Base-by-base conservation (phyloP, 2,329 filamentous ascomycete species). In the Aspergillus tamarii region DNA sequence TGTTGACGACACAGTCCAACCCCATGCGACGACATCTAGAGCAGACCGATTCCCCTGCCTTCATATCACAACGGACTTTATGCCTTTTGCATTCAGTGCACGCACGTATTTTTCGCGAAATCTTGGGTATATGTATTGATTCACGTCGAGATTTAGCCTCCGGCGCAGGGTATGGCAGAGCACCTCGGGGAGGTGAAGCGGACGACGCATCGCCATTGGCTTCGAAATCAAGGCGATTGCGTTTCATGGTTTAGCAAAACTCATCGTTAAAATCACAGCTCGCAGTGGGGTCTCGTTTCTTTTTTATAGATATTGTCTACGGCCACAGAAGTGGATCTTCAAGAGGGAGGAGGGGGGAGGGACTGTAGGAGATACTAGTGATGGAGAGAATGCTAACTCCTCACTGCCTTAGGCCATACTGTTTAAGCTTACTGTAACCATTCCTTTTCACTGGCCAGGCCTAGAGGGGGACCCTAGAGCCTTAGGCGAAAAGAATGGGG, bases 61-160 rank as follows among this genome's bases (percentile, higher is more conserved):
- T 77, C 82, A 85, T 84, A 60, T 85, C 81, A 72, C 84, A 85
- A 71, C 84, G 84, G 65, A 85, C 84, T 72, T 85, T 85, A 66
- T 85, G 83, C 62, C 83, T 82, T 64, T 84, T 81, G 70, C 84
- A 85, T 66, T 84, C 81, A 11, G 83, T 84, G 69, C 84, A 85
- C 32, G 84, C 84, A 48, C 80, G 78, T 69, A 81, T 80, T 67
- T 79, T 78, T 63, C 80, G 77, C 28, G 79, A 81, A 41, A 82
- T 81, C 69, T 78, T 78, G 56, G 77, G 77, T 21, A 78, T 69
- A 72, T 78, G 76, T 28, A 61, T 63, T 34, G 66, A 66, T 34
- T 60, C 65, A 23, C 67, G 64, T 52, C 69, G 73, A 60, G 70
- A 61, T 58, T 76, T 70, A 45, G 74, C 72, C 56, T 77, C 75